These are phyloP conservation scores for Alternaria incomplexa DNA, from an alignment of 2,329 filamentous ascomycete genomes.

Conservation along the genomic window DNA sequence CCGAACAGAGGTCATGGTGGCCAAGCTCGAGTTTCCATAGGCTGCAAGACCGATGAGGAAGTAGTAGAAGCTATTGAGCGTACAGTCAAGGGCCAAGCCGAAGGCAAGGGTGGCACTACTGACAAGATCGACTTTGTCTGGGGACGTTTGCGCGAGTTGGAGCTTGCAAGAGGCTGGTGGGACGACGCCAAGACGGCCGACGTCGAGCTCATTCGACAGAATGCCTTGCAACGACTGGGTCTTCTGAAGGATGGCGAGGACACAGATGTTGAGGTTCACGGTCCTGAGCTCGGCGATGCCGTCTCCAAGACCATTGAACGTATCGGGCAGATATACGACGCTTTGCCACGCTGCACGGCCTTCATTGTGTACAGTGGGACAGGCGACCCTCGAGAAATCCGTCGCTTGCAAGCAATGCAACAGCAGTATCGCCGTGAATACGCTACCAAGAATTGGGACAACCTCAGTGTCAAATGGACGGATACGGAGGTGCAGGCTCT, in stretches of 20 bases:
- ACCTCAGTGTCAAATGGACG: constrained; percentile 68
- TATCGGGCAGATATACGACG: constrained; percentile 61
- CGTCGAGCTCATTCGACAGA: constrained; percentile 36
- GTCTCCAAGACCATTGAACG: constrained; percentile 58
- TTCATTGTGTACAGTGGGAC: constrained; percentile 70
- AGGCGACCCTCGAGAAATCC: constrained; percentile 64
- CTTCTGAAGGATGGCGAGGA: constrained; percentile 22
- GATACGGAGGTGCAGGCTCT: constrained; percentile 67
- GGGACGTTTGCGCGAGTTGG: constrained; percentile 67
- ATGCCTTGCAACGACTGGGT: constrained; percentile 34
- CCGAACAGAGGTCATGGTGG: constrained; percentile 67
- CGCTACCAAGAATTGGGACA: constrained; percentile 66
- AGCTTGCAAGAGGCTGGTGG: constrained; percentile 66
- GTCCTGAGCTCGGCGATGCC: constrained; percentile 50
- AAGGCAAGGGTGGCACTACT: constrained; percentile 51
- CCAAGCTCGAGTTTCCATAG: constrained; percentile 62
- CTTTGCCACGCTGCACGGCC: constrained; percentile 64
- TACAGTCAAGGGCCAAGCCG: constrained; percentile 57
- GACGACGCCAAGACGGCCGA: constrained; percentile 56
- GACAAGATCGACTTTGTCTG: constrained; percentile 67
- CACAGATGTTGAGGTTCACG: constrained; percentile 27
- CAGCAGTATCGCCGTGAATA: constrained; percentile 64
- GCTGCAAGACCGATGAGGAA: constrained; percentile 63
- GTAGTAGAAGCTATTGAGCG: constrained; percentile 63
- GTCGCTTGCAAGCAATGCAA: constrained; percentile 63